Evolutionary conservation across 805 yeast genomes (phyloP), one percentile per base, ranked within the genome.

Genomic region (Candida koratica): DNA sequence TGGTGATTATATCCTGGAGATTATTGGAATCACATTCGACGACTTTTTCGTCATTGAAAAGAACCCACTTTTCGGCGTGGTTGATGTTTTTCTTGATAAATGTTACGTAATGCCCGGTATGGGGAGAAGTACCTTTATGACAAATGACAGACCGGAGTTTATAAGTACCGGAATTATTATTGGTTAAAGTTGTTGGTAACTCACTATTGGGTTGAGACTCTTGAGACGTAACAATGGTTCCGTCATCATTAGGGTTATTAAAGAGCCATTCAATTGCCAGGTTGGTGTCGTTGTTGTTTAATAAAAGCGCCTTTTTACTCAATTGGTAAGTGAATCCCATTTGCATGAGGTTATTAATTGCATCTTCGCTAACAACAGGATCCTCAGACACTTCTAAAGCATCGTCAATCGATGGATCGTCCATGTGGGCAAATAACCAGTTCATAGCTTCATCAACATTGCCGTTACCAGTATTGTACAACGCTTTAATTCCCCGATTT

Each of bases 201-300:
- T 56, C 45, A 20, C 41, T 31, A 18, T 44, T 25, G 5, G 23
- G 41, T 35, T 53, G 60, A 19, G 42, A 36, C 49, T 73, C 68
- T 27, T 34, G 25, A 19, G 25, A 31, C 4, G 66, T 25, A n/a
- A 15, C 64, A 4, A 81, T 46, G 5, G 57, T 69, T 3, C 89
- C 94, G 48, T 79, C 75, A 56, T 84, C 95, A 42, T 84, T 84
- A 8, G 94, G 86, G 52, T 90, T 74, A 16, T 63, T 62, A 53
- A 93, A 93, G 5, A 93, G 70, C 97, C 97, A 93, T 41, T 88
- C 96, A 4, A 88, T 83, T 4, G 97, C 84, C 1, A 75, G 74
- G 47, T 84, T 89, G 2, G 80, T 64, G 50, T 83, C 82, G 17
- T 75, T 74, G 5, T 64, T 59, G 47, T 73, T 80, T 34, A 81